These are phyloP conservation scores for Cenchrus fungigraminus DNA, from an alignment of 176 grass and related monocot species.

Conservation along the genomic window DNA sequence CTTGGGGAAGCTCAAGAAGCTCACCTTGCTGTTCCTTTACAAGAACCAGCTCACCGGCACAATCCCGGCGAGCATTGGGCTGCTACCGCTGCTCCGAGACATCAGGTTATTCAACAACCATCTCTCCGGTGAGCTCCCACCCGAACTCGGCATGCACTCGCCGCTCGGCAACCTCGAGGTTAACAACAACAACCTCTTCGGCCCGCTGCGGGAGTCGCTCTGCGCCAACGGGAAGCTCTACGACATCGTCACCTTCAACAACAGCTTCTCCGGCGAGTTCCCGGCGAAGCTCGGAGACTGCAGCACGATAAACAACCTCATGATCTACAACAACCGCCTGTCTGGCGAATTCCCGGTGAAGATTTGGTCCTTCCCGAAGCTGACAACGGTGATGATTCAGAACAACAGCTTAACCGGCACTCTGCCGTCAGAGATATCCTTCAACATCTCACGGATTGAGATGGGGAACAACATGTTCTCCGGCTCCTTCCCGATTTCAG, in stretches of 20 bases:
- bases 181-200: conserved; percentile 55
- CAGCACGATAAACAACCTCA: conserved; percentile 29
- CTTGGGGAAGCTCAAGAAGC: conserved; percentile 44
- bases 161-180: conserved; percentile 69
- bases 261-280: conserved; percentile 57
- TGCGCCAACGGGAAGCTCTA: conserved; percentile 48
- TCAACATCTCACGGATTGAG: conserved; percentile 55
- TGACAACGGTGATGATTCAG: conserved; percentile 59
- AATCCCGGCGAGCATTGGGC: conserved; percentile 63
- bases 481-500: conserved; percentile 48
- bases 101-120: conserved; percentile 62
- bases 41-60: conserved; percentile 55
- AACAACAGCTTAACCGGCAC: conserved; percentile 65
- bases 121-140: conserved; percentile 57
- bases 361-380: conserved; percentile 50
- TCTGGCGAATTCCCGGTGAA: conserved; percentile 54
- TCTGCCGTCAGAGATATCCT: conserved; percentile 42
- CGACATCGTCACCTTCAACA: conserved; percentile 65
- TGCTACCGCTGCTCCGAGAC: conserved; percentile 40
- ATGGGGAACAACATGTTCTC: conserved; percentile 68
- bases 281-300: conserved; percentile 52
- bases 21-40: conserved; percentile 50
- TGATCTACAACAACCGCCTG: conserved; percentile 71
- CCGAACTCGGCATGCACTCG: conserved; percentile 52
- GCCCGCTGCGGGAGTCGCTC: conserved; percentile 48